Evolutionary conservation across 2,329 filamentous ascomycete genomes (phyloP), one percentile per base, ranked within the genome.

Genomic region (Fusarium oligoseptatum): DNA sequence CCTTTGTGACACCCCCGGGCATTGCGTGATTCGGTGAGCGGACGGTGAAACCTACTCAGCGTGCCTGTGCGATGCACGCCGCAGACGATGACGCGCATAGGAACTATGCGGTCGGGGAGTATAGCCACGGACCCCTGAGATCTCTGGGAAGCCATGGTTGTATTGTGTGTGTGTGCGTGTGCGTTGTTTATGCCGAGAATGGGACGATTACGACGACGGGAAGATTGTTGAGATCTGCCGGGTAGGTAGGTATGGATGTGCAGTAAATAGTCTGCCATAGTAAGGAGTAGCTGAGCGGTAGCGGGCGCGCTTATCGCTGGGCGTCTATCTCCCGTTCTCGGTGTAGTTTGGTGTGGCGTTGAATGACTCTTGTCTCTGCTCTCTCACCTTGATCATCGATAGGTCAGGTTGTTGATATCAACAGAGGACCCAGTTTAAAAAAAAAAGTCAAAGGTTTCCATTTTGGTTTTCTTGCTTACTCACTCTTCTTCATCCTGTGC

Each of bases 81-180:
- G 73, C 82, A 83, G 29, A 84, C 82, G 66, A 84, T 82, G 76
- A 84, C 82, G 52, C 80, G 79, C 83, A 84, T 83, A 8, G 83
- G 82, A 5, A 84, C 82, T 55, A 80, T 76, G 29, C 83, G 81
- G 45, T 75, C 76, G n/a, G 76, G 73, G 27, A 66, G 56, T 36
- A 68, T 62, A 36, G 39, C 52, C 57, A 68, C 65, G 36, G 39
- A 45, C 60, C 64, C 71, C 56, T 68, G 68, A 41, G 71, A 55
- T 29, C 61, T 52, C 43, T 64, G 63, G 11, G 69, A 68, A 32
- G 70, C 52, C 71, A 76, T 76, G 61, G 71, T 58, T 74, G 61
- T 45, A 74, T 58, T 74, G 61, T 22, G 11, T 43, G 41, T 22
- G 41, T 60, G 12, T 10, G 41, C 56, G 64, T 52, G 24, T n/a